A percentile compares a stretch with the other conserved stretches of the same genome.
Evolutionary conservation across 192 early-diverging fungal genomes (phyloP).

Genomic region (Coemansia sp.): DNA sequence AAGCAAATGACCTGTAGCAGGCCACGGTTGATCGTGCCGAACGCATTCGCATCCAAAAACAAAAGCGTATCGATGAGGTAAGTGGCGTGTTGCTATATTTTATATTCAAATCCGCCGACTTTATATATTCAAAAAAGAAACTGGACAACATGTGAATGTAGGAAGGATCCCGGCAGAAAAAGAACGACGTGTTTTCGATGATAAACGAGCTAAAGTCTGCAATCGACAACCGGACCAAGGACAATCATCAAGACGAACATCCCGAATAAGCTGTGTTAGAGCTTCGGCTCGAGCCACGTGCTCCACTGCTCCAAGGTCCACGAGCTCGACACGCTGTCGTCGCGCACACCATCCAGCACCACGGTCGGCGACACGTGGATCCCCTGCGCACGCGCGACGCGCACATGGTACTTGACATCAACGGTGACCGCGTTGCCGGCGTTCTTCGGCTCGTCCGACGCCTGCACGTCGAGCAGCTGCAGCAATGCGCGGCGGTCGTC

Average conservation of each 20-base stretch:
- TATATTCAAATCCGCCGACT: background rate
- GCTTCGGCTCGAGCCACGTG: constrained; percentile 53
- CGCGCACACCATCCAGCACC: constrained; percentile 62
- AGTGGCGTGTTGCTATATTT: background rate
- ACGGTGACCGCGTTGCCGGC: constrained; percentile 66
- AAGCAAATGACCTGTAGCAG: background rate
- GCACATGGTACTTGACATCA: constrained; percentile 69
- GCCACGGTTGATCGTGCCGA: constrained; percentile 24
- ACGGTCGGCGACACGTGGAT: constrained; percentile 80
- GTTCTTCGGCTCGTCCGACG: constrained; percentile 49
- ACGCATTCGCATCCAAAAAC: constrained; percentile 32
- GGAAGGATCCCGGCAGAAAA: constrained; percentile 10
- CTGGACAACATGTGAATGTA: constrained; percentile 19
- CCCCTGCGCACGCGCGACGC: constrained; percentile 63
- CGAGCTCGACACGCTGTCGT: constrained; percentile 63
- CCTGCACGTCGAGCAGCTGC: constrained; percentile 51
- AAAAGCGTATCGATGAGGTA: constrained; percentile 31
- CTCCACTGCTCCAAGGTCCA: constrained; percentile 71
- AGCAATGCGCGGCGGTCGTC: constrained; percentile 47
- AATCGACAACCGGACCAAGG: constrained; percentile 18
- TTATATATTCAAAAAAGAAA: background rate
- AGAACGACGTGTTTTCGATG: constrained; percentile 27
- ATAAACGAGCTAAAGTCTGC: constrained; percentile 38
- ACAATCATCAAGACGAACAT: too few relatives aligned
- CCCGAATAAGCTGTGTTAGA: too few relatives aligned